Conservation (phyloP, 495 filamentous ascomycete genomes). For the Neurospora africana region DNA sequence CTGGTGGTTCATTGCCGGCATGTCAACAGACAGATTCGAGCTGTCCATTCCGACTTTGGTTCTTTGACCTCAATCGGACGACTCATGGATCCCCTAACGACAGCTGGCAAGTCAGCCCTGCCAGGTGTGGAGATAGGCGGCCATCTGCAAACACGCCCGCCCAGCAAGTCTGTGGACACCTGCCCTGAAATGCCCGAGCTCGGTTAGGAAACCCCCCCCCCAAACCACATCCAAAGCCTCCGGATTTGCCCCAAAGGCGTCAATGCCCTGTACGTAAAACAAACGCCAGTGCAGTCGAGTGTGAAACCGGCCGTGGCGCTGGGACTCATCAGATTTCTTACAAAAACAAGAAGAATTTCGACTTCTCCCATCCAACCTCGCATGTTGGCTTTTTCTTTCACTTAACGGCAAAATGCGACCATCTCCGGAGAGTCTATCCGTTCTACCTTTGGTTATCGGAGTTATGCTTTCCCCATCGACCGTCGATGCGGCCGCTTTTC, state of each 20-base stretch:
- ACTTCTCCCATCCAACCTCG: neutral
- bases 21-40: neutral
- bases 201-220: neutral
- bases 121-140: neutral
- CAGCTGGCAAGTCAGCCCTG: neutral
- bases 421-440: neutral
- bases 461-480: constrained; percentile 16
- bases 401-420: constrained; percentile 19
- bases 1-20: neutral
- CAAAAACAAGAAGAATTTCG: neutral
- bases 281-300: neutral
- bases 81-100: neutral
- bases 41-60: neutral
- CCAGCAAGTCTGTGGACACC: neutral
- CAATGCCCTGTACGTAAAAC: neutral
- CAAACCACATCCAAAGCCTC: neutral
- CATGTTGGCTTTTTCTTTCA: neutral
- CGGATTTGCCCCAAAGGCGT: neutral
- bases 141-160: neutral
- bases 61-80: neutral
- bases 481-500: constrained; percentile 10
- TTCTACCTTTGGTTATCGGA: constrained; percentile 11
- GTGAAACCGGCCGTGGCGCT: neutral
- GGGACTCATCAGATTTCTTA: neutral
- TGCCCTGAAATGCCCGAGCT: neutral